These are phyloP conservation scores for Lactarius psammicola DNA, from an alignment of 768 basidiomycete species.

Conservation along the genomic window DNA sequence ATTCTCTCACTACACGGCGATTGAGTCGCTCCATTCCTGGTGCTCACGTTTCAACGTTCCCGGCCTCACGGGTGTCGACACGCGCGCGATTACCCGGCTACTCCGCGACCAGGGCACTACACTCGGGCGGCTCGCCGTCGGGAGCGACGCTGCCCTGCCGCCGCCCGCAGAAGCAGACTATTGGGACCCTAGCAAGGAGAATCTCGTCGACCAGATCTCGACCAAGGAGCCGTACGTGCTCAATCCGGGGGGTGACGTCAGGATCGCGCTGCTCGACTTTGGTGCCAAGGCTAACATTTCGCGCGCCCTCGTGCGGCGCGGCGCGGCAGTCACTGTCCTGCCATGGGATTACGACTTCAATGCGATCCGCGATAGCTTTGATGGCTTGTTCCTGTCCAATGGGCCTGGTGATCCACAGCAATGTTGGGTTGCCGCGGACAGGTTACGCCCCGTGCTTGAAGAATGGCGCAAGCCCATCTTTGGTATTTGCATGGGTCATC, in stretches of 20 bases:
- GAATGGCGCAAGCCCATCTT: constrained; percentile 96
- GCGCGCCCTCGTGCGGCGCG: constrained; percentile 87
- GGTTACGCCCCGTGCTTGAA: constrained; percentile 74
- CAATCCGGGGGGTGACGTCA: constrained; percentile 83
- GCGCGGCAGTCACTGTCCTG: constrained; percentile 89
- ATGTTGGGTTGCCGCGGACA: constrained; percentile 80
- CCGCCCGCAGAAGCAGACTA: constrained; percentile 68
- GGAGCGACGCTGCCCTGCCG: constrained; percentile 60
- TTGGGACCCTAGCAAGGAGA: constrained; percentile 91
- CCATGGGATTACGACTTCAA: constrained; percentile 99
- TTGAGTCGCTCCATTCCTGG: constrained; percentile 92
- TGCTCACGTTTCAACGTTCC: constrained; percentile 88
- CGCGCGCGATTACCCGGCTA: constrained; percentile 90
- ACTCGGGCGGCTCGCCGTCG: constrained; percentile 85
- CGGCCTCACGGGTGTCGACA: constrained; percentile 95
- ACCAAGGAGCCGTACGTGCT: constrained; percentile 81
- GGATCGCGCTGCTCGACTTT: constrained; percentile 95
- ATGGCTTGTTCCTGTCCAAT: constrained; percentile 95
- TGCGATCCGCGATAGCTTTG: constrained; percentile 80
- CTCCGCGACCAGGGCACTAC: constrained; percentile 97
- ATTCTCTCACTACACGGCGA: constrained; percentile 91
- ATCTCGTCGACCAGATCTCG: constrained; percentile 92
- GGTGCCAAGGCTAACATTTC: constrained; percentile 98
- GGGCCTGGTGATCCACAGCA: constrained; percentile 93
- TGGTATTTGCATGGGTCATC: constrained; percentile 99